Conservation (phyloP, 1,284 basidiomycete species). For the Neonothopanus nambi region DNA sequence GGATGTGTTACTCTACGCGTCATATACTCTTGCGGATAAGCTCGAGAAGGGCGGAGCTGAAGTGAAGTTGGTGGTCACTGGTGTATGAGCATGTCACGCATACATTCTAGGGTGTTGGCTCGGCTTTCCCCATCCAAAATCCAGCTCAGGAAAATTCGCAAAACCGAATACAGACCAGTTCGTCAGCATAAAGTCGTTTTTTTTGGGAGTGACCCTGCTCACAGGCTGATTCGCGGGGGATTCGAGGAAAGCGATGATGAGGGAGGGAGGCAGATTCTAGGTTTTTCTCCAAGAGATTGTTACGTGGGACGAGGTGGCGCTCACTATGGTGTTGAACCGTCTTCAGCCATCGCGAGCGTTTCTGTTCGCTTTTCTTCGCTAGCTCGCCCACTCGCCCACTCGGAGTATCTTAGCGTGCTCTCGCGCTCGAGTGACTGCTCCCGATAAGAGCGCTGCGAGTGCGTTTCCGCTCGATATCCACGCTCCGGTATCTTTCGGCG, state of each 20-base stretch:
- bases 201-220: not conserved
- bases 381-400: not conserved
- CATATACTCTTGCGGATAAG: not conserved
- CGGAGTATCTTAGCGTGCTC: not conserved
- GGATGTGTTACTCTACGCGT: not conserved
- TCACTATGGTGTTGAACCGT: conserved; percentile 10
- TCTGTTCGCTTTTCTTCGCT: not conserved
- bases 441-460: conserved; percentile 13
- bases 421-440: conserved; percentile 11
- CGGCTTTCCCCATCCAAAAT: conserved; percentile 10
- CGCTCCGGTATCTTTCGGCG: not conserved
- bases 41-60: no score
- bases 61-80: no score
- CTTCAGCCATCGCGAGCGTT: conserved; percentile 2
- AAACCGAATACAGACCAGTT: conserved; percentile 12
- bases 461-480: conserved; percentile 15
- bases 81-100: no score
- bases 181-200: conserved; percentile 9
- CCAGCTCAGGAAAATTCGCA: not conserved
- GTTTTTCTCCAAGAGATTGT: not conserved
- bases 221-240: not conserved
- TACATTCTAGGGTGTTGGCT: no score
- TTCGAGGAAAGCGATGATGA: conserved; percentile 11
- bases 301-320: not conserved
- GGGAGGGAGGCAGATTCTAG: not conserved